Evolutionary conservation across 495 filamentous ascomycete species (phyloP).

Genomic region (Neurospora sp.): DNA sequence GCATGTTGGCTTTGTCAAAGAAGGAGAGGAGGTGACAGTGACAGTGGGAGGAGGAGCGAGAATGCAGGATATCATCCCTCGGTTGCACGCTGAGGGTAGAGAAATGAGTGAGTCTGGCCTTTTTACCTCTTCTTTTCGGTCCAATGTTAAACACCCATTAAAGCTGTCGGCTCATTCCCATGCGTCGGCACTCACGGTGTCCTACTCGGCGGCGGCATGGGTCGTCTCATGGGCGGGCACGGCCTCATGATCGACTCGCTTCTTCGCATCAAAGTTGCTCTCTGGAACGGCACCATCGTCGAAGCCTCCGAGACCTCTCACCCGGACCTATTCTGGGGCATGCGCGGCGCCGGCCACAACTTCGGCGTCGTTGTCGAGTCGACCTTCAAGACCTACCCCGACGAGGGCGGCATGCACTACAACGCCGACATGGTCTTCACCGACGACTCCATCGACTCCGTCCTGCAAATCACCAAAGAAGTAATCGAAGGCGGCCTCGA

Average conservation of each 20-base stretch:
- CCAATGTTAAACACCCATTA: neutral
- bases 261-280: conserved; percentile 35
- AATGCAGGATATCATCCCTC: conserved; percentile 1
- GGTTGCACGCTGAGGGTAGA: neutral
- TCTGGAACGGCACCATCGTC: conserved; percentile 33
- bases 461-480: conserved; percentile 36
- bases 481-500: conserved; percentile 29
- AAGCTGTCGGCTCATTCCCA: conserved; percentile 32
- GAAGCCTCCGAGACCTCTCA: conserved; percentile 22
- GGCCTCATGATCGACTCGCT: conserved; percentile 43
- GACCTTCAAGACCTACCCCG: neutral
- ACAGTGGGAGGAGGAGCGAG: conserved; percentile 3
- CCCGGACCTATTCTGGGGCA: conserved; percentile 39
- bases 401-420: conserved; percentile 1
- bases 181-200: conserved; percentile 40
- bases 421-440: conserved; percentile 39
- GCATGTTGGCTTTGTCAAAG: neutral
- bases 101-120: neutral
- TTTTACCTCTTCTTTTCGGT: neutral
- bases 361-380: conserved; percentile 40
- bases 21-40: neutral
- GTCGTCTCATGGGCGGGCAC: conserved; percentile 38
- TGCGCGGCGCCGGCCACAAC: conserved; percentile 46
- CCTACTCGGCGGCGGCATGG: conserved; percentile 44
- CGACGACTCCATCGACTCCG: conserved; percentile 36